These are phyloP conservation scores for Pleurotus ostreatus DNA, from an alignment of 768 basidiomycete species.

Conservation along the genomic window DNA sequence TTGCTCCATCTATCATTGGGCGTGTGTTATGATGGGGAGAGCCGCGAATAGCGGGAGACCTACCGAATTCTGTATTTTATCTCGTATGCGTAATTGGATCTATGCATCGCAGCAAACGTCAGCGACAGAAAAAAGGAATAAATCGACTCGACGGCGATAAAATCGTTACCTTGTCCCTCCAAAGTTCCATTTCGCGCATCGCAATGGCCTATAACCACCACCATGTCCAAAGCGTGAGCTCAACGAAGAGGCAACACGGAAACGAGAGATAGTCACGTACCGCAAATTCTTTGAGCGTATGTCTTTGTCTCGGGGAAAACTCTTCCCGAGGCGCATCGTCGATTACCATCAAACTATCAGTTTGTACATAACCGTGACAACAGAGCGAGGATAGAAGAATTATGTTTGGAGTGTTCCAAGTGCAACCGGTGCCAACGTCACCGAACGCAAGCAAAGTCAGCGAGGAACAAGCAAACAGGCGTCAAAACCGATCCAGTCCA, in stretches of 20 bases:
- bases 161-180: slow-evolving; percentile 77
- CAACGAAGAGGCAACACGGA: background rate
- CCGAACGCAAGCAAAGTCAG: too few relatives aligned
- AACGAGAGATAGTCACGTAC: slow-evolving; percentile 28
- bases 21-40: background rate
- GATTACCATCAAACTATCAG: slow-evolving; percentile 68
- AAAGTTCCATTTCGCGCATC: slow-evolving; percentile 94
- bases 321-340: slow-evolving; percentile 81
- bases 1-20: slow-evolving; percentile 72
- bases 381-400: too few relatives aligned
- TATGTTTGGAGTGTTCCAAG: too few relatives aligned
- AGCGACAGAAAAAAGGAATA: background rate
- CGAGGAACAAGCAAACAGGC: too few relatives aligned
- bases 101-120: slow-evolving; percentile 18
- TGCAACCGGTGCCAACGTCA: too few relatives aligned
- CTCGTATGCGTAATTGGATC: slow-evolving; percentile 89
- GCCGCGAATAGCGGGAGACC: slow-evolving; percentile 17
- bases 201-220: slow-evolving; percentile 57
- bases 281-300: slow-evolving; percentile 94
- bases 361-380: too few relatives aligned
- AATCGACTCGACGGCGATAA: background rate
- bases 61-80: slow-evolving; percentile 87
- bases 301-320: slow-evolving; percentile 83
- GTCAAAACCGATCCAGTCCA: too few relatives aligned
- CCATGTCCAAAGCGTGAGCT: slow-evolving; percentile 3